Conservation (phyloP, 805 yeast species). For the Kazachstania viticola region DNA sequence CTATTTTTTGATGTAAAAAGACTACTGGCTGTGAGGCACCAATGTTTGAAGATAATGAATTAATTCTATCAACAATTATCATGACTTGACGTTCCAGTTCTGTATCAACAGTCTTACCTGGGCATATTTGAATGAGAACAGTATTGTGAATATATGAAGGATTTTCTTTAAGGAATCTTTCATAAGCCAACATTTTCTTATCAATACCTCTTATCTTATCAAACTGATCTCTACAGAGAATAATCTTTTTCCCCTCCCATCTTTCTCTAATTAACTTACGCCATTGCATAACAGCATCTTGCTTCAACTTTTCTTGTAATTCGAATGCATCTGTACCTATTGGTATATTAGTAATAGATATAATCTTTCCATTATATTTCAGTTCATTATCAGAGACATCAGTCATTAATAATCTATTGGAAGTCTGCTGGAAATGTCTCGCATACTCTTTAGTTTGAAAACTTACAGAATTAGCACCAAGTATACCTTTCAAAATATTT, state of each 20-base stretch:
- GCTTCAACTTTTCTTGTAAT: conserved; percentile 35
- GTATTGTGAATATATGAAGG: conserved; percentile 61
- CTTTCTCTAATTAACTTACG: conserved; percentile 58
- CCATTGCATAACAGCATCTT: conserved; percentile 51
- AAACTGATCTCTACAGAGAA: conserved; percentile 81
- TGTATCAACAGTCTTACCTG: conserved; percentile 45
- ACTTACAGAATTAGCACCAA: conserved; percentile 80
- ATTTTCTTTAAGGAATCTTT: conserved; percentile 55
- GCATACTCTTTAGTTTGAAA: conserved; percentile 92
- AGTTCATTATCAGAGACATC: conserved; percentile 55
- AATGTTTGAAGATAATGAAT: conserved; percentile 60
- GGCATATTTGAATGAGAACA: conserved; percentile 73
- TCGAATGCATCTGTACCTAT: conserved; percentile 70
- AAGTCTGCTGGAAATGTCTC: conserved; percentile 85
- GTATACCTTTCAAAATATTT: conserved; percentile 62
- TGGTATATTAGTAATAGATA: conserved; percentile 48
- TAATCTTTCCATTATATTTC: conserved; percentile 46
- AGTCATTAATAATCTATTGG: conserved; percentile 71
- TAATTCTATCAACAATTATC: conserved; percentile 75
- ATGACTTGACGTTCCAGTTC: conserved; percentile 65
- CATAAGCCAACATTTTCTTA: conserved; percentile 81
- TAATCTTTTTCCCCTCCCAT: conserved; percentile 59
- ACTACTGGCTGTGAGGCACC: conserved; percentile 76
- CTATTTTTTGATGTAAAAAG: conserved; percentile 77
- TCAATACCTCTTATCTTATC: conserved; percentile 82